Conservation (phyloP, 2,329 filamentous ascomycete species). For the Aspergillus flavus region DNA sequence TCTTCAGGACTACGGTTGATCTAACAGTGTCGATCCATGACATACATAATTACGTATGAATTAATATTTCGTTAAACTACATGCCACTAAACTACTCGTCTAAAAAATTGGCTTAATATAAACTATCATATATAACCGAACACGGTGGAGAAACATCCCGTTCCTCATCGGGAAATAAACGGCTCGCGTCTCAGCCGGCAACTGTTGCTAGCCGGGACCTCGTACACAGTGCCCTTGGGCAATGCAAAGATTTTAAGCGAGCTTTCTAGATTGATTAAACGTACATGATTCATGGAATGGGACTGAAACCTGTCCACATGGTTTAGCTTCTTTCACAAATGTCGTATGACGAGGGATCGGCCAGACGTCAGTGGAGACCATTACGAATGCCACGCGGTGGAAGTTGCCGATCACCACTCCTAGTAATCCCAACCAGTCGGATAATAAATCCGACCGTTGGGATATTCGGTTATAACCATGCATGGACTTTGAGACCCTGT, state of each 20-base stretch:
- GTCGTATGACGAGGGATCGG: background rate
- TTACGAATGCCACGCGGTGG: background rate
- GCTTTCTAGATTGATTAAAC: background rate
- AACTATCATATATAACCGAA: background rate
- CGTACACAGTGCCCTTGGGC: background rate
- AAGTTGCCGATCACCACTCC: background rate
- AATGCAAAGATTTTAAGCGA: background rate
- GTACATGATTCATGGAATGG: background rate
- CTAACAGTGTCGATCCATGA: background rate
- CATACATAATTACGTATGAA: background rate
- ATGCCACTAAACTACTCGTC: background rate
- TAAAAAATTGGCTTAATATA: background rate
- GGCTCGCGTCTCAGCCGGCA: background rate
- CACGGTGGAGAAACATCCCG: background rate
- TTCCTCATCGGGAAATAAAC: background rate
- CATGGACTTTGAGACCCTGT: background rate
- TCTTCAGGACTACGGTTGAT: background rate
- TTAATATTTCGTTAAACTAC: background rate
- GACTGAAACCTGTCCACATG: background rate
- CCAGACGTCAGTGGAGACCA: background rate
- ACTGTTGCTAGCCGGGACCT: background rate
- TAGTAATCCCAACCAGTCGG: background rate
- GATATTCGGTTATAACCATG: background rate
- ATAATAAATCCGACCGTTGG: background rate
- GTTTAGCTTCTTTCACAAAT: background rate